Evolutionary conservation across 257 asterid genomes (phyloP).

Genomic region (Petunia axillaris): DNA sequence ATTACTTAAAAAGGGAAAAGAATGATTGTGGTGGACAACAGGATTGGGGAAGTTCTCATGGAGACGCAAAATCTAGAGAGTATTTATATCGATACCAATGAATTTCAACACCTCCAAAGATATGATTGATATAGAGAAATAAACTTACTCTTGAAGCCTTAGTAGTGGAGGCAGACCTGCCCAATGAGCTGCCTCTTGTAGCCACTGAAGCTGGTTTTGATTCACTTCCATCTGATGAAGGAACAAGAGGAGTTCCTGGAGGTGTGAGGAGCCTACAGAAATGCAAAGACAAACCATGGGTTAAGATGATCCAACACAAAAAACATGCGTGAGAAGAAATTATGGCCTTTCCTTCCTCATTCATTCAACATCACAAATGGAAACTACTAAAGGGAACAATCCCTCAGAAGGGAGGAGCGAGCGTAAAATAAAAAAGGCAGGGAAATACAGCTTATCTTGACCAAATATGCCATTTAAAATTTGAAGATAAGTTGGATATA

Average conservation of each 20-base stretch:
- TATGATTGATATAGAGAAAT: neutral
- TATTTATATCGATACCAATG: neutral
- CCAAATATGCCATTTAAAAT: neutral
- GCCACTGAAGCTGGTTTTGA: slow-evolving; percentile 56
- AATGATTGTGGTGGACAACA: neutral
- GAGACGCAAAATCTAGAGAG: neutral
- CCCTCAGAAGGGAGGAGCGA: neutral
- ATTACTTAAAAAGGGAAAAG: neutral
- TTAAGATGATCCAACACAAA: neutral
- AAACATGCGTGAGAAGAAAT: slow-evolving; percentile 9
- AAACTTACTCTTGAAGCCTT: slow-evolving; percentile 90
- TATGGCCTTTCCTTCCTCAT: neutral
- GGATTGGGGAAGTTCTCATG: neutral
- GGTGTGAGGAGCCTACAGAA: slow-evolving; percentile 95
- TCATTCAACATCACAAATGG: slow-evolving; percentile 15
- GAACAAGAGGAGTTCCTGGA: slow-evolving; percentile 94
- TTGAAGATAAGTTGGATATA: neutral
- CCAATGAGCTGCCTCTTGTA: slow-evolving; percentile 67
- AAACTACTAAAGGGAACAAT: neutral
- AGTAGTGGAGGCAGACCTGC: slow-evolving; percentile 69
- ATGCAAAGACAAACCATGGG: slow-evolving; percentile 21
- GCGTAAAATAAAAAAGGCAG: neutral
- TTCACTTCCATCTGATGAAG: slow-evolving; percentile 72
- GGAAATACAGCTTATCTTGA: neutral
- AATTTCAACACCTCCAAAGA: neutral